Base-by-base conservation (phyloP, 495 filamentous ascomycete species). In the Trichoderma gamsii region DNA sequence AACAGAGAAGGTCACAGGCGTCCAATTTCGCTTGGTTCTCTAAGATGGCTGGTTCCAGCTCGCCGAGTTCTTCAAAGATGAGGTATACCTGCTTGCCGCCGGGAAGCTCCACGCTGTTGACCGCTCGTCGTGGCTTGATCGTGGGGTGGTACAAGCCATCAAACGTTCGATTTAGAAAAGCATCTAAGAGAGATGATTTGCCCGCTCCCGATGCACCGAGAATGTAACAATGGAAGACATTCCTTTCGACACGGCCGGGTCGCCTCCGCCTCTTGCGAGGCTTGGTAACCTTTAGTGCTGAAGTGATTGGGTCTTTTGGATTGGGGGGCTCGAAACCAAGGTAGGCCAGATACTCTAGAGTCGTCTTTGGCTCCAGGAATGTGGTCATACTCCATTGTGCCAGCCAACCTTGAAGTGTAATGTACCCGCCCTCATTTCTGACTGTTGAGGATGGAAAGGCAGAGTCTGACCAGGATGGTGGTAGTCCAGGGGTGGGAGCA, bases 361-460 rank as follows among this genome's bases (percentile, higher is more conserved):
- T 98, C 0, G 92, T 98, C 74, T 92, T 94, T 18, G 96, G 94
- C 41, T 95, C 92, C 64, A 93, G 85, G 72, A 98, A 99, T 2
- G 95, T 99, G 0, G 96, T 99, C 95, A 99, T 99, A 77, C 92
- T 97, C 95, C 95, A 99, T 71, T 99, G 95, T 5, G 95, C 96
- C 21, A 99, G 85, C 95, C 95, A 99, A 5, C 95, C 95, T 77
- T 99, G 95, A 2, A 98, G 84, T 4, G 95, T 99, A 70, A 99
- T 93, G 77, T 97, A 86, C 1, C 94, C 93, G 12, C 92, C 92
- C 78, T 99, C 95, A 75, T 96, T 97, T 44, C 92, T 89, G 18
- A 98, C 93, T 15, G 96, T 96, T 4, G 91, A 96, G 4, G 91
- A 94, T 8, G 95, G 96, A 74, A 99, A 99, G 7, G 81, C 85